phyloP scores from a whole-genome alignment of 2,329 filamentous ascomycete species.

The Colletotrichum destructivum region DNA sequence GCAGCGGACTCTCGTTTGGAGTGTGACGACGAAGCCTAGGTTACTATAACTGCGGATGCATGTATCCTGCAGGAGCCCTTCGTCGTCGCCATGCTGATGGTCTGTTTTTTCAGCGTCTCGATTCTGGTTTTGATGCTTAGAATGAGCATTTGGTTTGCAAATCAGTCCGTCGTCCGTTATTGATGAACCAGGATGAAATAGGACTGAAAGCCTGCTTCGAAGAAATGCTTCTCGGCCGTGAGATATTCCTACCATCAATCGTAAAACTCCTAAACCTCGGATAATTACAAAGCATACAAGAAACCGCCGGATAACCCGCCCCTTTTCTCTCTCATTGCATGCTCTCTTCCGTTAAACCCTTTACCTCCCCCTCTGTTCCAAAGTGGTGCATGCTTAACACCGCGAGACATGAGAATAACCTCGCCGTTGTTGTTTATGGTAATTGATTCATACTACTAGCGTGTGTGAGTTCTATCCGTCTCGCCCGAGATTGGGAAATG shows the following conservation, averaged over 20 bases:
- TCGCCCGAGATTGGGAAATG: neutral
- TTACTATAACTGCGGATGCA: too few species aligned
- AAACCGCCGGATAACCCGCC: neutral
- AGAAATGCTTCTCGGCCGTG: neutral
- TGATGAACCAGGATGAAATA: neutral
- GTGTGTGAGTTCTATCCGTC: neutral
- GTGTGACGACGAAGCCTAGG: too few species aligned
- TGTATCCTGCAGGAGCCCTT: too few species aligned
- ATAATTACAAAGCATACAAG: constrained; percentile 17
- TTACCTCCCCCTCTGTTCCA: neutral
- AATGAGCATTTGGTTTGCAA: too few species aligned
- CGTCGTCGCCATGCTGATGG: too few species aligned
- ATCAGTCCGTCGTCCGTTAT: too few species aligned
- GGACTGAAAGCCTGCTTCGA: too few species aligned
- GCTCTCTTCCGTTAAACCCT: neutral
- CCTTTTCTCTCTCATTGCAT: neutral
- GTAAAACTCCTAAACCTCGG: constrained; percentile 4
- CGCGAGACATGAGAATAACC: neutral
- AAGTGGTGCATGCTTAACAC: neutral
- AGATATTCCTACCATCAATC: constrained; percentile 12
- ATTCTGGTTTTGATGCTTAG: too few species aligned
- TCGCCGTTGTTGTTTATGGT: neutral
- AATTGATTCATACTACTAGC: neutral
- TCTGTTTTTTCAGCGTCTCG: too few species aligned
- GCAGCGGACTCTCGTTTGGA: too few species aligned